phyloP scores from a whole-genome alignment of 345 rosid species.

The Laguncularia racemosa region DNA sequence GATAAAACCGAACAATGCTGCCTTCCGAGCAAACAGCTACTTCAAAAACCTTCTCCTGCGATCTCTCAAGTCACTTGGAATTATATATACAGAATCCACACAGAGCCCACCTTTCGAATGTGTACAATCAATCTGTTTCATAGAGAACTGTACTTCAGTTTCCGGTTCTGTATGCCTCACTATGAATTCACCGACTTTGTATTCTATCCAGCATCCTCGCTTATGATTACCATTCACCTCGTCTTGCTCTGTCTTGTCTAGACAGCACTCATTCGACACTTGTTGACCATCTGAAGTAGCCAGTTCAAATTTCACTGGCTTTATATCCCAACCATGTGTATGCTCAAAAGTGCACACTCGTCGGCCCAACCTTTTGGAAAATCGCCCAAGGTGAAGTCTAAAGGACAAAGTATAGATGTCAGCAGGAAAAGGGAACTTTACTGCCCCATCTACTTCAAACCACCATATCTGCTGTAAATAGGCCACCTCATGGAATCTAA shows the following conservation, averaged over 20 bases:
- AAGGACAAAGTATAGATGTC: conserved; percentile 67
- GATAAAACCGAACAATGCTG: conserved; percentile 6
- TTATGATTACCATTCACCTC: conserved; percentile 52
- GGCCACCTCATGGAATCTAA: conserved; percentile 76
- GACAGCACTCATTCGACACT: conserved; percentile 46
- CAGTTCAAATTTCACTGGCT: conserved; percentile 58
- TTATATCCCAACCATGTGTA: conserved; percentile 85
- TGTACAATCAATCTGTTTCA: conserved; percentile 96
- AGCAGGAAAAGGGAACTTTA: conserved; percentile 78
- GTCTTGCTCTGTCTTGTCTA: conserved; percentile 46
- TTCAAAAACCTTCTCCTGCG: conserved; percentile 36
- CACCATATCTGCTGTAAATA: conserved; percentile 93
- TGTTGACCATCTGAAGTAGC: conserved; percentile 67
- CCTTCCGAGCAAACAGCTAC: conserved; percentile 16
- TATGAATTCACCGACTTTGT: conserved; percentile 70
- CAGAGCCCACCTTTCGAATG: conserved; percentile 94
- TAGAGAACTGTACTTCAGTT: conserved; percentile 67
- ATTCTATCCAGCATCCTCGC: conserved; percentile 88
- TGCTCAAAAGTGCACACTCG: conserved; percentile 60
- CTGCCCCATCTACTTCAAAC: conserved; percentile 86
- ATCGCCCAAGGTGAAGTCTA: conserved; percentile 85
- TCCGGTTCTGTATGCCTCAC: conserved; percentile 51
- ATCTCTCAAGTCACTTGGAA: conserved; percentile 60
- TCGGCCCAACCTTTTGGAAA: conserved; percentile 62
- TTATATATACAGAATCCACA: conserved; percentile 81